phyloP scores from a whole-genome alignment of 139 green algal species.

The Chlorella vulgaris region DNA sequence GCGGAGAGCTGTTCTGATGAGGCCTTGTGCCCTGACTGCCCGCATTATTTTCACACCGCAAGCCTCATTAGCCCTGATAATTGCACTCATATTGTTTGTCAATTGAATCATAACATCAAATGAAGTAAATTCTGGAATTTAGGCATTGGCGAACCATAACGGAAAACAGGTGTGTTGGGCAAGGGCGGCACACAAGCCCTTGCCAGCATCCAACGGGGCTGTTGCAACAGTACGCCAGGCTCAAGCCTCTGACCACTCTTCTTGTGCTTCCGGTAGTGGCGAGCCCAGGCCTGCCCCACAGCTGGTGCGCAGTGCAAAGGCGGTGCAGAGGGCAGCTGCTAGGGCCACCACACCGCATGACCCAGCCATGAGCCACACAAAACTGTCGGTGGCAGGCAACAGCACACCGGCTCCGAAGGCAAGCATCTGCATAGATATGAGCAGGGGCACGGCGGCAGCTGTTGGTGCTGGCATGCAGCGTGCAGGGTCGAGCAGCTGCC shows the following conservation, averaged over 20 bases:
- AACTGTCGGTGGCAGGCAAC: conserved; percentile 41
- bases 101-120: not conserved
- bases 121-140: too few species aligned
- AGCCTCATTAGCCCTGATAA: too few species aligned
- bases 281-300: too few species aligned
- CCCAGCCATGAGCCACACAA: conserved; percentile 60
- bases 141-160: too few species aligned
- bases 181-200: too few species aligned
- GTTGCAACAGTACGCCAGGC: too few species aligned
- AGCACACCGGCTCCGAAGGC: conserved; percentile 63
- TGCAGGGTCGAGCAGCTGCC: too few species aligned
- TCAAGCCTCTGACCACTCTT: too few species aligned
- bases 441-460: not conserved
- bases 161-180: too few species aligned
- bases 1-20: conserved; percentile 30
- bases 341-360: conserved; percentile 47
- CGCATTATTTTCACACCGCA: not conserved
- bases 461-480: too few species aligned
- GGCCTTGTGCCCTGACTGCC: not conserved
- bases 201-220: too few species aligned
- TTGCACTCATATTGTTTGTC: not conserved
- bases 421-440: conserved; percentile 58
- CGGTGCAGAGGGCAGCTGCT: conserved; percentile 41
- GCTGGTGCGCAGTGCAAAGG: not conserved
- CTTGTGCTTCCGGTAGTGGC: too few species aligned